phyloP scores from a whole-genome alignment of 345 rosid genomes.

The Barbarea vulgaris region DNA sequence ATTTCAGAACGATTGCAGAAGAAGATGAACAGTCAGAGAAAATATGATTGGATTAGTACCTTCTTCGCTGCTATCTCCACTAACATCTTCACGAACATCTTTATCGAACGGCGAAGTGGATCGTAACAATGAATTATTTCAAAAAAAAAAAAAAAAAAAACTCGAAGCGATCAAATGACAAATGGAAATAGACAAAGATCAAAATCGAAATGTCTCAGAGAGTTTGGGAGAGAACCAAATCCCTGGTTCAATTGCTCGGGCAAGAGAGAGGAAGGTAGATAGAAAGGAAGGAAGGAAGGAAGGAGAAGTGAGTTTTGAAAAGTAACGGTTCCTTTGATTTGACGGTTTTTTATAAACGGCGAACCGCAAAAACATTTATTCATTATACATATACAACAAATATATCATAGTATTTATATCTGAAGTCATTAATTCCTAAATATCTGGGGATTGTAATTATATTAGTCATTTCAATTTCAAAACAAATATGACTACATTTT shows the following conservation, averaged over 20 bases:
- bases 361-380: not conserved
- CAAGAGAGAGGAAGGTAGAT: slow-evolving; percentile 12
- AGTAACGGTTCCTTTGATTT: slow-evolving; percentile 41
- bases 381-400: not conserved
- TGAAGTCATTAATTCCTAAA: not conserved
- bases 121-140: not conserved
- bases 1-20: slow-evolving; percentile 17
- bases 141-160: too few species aligned
- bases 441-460: not conserved
- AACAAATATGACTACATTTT: not conserved
- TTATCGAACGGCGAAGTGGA: slow-evolving; percentile 2
- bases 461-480: not conserved
- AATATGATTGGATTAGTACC: slow-evolving; percentile 14
- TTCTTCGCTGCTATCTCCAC: slow-evolving; percentile 43
- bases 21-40: slow-evolving; percentile 19
- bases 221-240: not conserved
- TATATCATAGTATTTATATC: slow-evolving; percentile 6
- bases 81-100: slow-evolving; percentile 45
- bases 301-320: slow-evolving; percentile 19
- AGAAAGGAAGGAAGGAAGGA: not conserved
- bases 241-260: not conserved
- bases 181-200: not conserved
- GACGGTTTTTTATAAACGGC: slow-evolving; percentile 32
- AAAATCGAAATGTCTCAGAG: slow-evolving; percentile 1
- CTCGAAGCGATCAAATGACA: not conserved